A percentile compares a stretch with the other conserved stretches of the same genome.
Conservation (phyloP, 2,329 filamentous ascomycete genomes). For the Esteya vermicola region DNA sequence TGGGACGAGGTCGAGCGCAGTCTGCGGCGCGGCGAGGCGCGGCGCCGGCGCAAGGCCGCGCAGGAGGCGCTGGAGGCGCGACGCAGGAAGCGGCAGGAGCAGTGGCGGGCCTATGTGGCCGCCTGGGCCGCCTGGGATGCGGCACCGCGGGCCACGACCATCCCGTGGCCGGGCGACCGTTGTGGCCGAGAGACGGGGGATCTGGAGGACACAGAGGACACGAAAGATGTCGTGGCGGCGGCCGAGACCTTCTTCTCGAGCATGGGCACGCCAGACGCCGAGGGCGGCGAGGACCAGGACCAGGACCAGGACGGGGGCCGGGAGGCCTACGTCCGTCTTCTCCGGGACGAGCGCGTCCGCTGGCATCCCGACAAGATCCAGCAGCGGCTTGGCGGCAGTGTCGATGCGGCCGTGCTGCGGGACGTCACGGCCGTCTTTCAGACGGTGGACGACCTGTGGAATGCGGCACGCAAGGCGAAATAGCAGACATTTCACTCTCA, state of each 20-base stretch:
- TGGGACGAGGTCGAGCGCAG: constrained; percentile 52
- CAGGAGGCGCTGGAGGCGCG: constrained; percentile 45
- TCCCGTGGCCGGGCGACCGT: constrained; percentile 68
- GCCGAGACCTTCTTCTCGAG: constrained; percentile 59
- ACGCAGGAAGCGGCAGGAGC: constrained; percentile 37
- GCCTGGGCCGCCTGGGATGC: constrained; percentile 48
- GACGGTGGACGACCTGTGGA: constrained; percentile 71
- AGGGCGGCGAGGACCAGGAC: background rate
- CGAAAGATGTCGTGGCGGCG: constrained; percentile 26
- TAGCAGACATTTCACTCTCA: no score
- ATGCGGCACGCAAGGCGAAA: constrained; percentile 34
- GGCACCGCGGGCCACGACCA: constrained; percentile 6
- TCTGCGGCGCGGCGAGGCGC: constrained; percentile 50
- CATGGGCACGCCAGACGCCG: background rate
- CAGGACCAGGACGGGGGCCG: constrained; percentile 17
- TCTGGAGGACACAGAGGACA: constrained; percentile 8
- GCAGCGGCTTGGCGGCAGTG: constrained; percentile 59
- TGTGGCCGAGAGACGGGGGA: constrained; percentile 13
- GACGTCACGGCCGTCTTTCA: constrained; percentile 86
- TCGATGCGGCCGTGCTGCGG: constrained; percentile 59
- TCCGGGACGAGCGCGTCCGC: constrained; percentile 76
- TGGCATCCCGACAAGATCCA: constrained; percentile 99
- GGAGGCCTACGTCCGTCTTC: constrained; percentile 21
- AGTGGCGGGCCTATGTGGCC: constrained; percentile 50
- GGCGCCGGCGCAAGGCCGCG: constrained; percentile 40